Evolutionary conservation across 2,329 filamentous ascomycete genomes (phyloP).

Genomic region (Aspergillus arachidicola): DNA sequence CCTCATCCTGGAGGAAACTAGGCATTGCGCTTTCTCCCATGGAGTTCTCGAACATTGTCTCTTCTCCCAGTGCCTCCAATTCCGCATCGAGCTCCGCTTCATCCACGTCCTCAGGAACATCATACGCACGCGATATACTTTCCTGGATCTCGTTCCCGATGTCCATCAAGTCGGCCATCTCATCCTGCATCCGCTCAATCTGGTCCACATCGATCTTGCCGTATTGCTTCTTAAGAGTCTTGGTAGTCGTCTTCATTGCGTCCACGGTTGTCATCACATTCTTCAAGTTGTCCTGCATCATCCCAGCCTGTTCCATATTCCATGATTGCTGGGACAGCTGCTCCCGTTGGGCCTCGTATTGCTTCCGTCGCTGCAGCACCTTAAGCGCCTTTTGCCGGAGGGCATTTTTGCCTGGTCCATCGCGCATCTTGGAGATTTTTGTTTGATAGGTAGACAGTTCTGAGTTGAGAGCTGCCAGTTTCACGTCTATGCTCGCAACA

Average conservation of each 20-base stretch:
- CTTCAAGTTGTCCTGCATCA: conserved; percentile 98
- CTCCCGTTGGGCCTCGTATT: conserved; percentile 91
- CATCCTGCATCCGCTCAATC: conserved; percentile 96
- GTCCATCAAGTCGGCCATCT: conserved; percentile 98
- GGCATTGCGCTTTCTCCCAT: conserved; percentile 69
- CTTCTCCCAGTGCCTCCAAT: conserved; percentile 88
- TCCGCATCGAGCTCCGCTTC: conserved; percentile 96
- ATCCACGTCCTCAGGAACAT: conserved; percentile 94
- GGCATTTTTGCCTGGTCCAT: conserved; percentile 88
- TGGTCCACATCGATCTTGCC: conserved; percentile 97
- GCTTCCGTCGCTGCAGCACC: conserved; percentile 87
- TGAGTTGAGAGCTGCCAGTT: conserved; percentile 87
- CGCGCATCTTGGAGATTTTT: conserved; percentile 88
- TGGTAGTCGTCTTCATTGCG: conserved; percentile 95
- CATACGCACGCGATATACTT: conserved; percentile 85
- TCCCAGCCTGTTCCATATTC: conserved; percentile 98
- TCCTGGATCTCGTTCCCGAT: conserved; percentile 98
- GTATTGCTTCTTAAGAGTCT: conserved; percentile 89
- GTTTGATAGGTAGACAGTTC: conserved; percentile 87
- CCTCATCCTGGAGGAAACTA: conserved; percentile 86
- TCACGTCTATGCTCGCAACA: conserved; percentile 87
- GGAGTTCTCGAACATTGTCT: conserved; percentile 80
- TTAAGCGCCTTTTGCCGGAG: conserved; percentile 94
- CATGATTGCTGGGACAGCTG: conserved; percentile 92
- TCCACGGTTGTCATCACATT: conserved; percentile 99